These are phyloP conservation scores for Podila clonocystis DNA, from an alignment of 192 early-diverging fungal genomes.

Conservation along the genomic window DNA sequence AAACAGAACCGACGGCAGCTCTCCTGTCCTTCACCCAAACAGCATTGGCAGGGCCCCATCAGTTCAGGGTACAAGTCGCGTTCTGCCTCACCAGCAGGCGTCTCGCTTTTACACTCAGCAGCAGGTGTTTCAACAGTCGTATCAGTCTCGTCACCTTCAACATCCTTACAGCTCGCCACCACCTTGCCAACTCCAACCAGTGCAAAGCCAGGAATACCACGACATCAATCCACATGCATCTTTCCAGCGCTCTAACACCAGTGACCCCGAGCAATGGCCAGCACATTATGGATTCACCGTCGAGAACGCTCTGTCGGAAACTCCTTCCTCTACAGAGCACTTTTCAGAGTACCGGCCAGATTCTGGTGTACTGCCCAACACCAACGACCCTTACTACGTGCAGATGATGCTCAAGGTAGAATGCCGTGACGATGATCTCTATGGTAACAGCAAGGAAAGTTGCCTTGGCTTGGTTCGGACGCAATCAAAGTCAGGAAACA, in stretches of 20 bases:
- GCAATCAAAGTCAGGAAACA: neutral
- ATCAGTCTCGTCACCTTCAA: neutral
- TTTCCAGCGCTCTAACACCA: neutral
- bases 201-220: constrained; percentile 12
- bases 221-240: neutral
- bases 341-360: constrained; percentile 13
- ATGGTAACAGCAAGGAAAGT: neutral
- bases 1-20: neutral
- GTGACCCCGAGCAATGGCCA: constrained; percentile 12
- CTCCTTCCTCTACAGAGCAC: constrained; percentile 8
- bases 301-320: neutral
- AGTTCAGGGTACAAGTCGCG: neutral
- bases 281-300: constrained; percentile 16
- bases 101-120: constrained; percentile 17
- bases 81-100: neutral
- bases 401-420: neutral
- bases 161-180: neutral
- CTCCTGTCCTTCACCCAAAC: neutral
- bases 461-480: neutral
- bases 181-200: neutral
- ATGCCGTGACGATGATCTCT: neutral
- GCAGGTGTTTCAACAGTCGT: constrained; percentile 11
- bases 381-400: constrained; percentile 15
- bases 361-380: constrained; percentile 24
- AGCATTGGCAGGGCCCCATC: constrained; percentile 2